phyloP scores from a whole-genome alignment of 208 protist species.

The Angomonas deanei region DNA sequence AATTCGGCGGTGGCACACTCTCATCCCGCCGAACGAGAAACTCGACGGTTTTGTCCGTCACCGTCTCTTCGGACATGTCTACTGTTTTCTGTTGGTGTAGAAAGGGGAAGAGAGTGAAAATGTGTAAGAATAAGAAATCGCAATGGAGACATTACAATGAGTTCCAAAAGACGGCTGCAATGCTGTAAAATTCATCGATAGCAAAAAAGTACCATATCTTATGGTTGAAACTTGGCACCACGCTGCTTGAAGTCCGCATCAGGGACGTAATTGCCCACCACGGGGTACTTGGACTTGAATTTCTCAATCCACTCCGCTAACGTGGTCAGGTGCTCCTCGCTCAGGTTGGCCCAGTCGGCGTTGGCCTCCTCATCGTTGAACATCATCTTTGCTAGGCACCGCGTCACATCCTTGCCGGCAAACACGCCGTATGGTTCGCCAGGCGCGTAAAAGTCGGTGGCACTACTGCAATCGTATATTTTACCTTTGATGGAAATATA shows the following conservation, averaged over 20 bases:
- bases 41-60: conserved; percentile 63
- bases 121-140: neutral
- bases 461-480: conserved; percentile 73
- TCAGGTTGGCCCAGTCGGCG: conserved; percentile 61
- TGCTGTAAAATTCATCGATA: too few species aligned
- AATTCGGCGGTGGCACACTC: conserved; percentile 18
- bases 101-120: conserved; percentile 1
- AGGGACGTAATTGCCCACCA: conserved; percentile 45
- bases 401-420: conserved; percentile 70
- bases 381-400: conserved; percentile 79
- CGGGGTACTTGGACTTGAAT: conserved; percentile 69
- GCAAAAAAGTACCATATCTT: neutral
- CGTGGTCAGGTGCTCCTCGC: conserved; percentile 46
- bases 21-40: conserved; percentile 49
- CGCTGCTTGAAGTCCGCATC: conserved; percentile 39
- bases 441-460: conserved; percentile 64
- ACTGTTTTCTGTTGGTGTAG: too few species aligned
- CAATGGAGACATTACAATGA: too few species aligned
- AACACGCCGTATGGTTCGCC: conserved; percentile 75
- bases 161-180: too few species aligned
- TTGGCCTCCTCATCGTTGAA: conserved; percentile 76
- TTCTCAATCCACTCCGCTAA: conserved; percentile 73
- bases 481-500: conserved; percentile 77
- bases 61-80: conserved; percentile 16
- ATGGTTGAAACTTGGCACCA: conserved; percentile 28